These are phyloP conservation scores for Rubus parviflorus DNA, from an alignment of 306 rosid species.

Conservation along the genomic window DNA sequence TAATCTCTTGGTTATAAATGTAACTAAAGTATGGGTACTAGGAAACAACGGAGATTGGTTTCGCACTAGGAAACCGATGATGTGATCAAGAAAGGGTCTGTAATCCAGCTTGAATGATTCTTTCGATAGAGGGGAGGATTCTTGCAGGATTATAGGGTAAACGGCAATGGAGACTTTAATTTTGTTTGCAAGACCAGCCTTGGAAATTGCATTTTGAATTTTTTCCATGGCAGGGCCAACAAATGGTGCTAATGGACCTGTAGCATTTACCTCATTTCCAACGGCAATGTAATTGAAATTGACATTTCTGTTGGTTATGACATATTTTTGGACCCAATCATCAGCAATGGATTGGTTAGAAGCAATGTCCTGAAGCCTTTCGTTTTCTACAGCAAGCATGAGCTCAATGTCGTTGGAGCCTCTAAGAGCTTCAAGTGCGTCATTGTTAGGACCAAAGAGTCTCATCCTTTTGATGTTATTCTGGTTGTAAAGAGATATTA, in stretches of 20 bases:
- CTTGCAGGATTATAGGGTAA: background rate
- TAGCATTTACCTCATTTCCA: slow-evolving; percentile 16
- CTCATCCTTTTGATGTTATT: slow-evolving; percentile 42
- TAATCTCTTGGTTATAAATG: background rate
- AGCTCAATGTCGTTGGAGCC: slow-evolving; percentile 45
- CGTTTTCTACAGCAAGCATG: background rate
- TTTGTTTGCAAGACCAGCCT: slow-evolving; percentile 6
- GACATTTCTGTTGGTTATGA: slow-evolving; percentile 3
- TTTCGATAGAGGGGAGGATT: slow-evolving; percentile 20
- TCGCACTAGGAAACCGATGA: slow-evolving; percentile 3
- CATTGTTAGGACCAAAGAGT: slow-evolving; percentile 35
- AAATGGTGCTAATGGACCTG: background rate
- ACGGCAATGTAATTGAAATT: slow-evolving; percentile 20
- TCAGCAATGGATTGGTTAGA: background rate
- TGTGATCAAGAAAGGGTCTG: background rate
- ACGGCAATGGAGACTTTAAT: slow-evolving; percentile 23
- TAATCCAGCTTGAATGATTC: slow-evolving; percentile 6
- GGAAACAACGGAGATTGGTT: slow-evolving; percentile 3
- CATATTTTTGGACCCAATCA: slow-evolving; percentile 16
- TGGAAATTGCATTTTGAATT: slow-evolving; percentile 13
- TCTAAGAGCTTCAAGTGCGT: slow-evolving; percentile 43
- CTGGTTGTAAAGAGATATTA: slow-evolving; percentile 35
- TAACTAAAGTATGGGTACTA: slow-evolving; percentile 11
- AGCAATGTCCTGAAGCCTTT: background rate
- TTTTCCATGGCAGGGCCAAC: slow-evolving; percentile 15